Evolutionary conservation across 371 early-diverging fungal species (phyloP).

Genomic region (Syncephalastrum racemosum): DNA sequence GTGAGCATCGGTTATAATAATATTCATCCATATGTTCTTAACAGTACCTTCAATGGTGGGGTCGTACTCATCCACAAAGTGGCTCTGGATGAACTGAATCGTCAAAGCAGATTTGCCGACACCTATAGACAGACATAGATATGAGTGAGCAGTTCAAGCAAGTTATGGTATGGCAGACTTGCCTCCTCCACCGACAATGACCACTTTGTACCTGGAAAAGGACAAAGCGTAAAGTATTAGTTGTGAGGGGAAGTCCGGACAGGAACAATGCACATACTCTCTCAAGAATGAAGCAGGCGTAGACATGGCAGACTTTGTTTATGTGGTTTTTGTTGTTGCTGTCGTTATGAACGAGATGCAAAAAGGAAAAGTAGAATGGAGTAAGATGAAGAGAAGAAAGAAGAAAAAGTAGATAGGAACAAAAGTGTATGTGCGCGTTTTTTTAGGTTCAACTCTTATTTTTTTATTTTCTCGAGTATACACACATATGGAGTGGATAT

Average conservation of each 20-base stretch:
- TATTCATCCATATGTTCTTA: neutral
- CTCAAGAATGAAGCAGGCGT: slow-evolving; percentile 20
- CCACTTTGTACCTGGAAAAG: slow-evolving; percentile 61
- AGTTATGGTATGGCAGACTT: slow-evolving; percentile 29
- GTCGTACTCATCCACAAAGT: slow-evolving; percentile 92
- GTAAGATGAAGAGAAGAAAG: slow-evolving; percentile 4
- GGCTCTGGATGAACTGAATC: slow-evolving; percentile 88
- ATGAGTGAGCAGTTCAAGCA: slow-evolving; percentile 2
- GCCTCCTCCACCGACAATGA: slow-evolving; percentile 88
- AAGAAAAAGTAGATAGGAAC: neutral
- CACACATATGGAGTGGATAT: too few species aligned
- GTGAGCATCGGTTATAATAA: neutral
- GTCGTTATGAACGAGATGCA: neutral
- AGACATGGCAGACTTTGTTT: slow-evolving; percentile 11
- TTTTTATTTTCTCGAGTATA: too few species aligned
- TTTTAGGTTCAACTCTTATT: too few species aligned
- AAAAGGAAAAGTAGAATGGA: neutral
- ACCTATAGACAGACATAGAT: slow-evolving; percentile 32
- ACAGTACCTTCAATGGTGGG: slow-evolving; percentile 85
- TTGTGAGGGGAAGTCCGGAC: neutral
- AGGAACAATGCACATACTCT: slow-evolving; percentile 11
- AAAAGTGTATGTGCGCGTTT: too few species aligned
- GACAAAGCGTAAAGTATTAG: neutral
- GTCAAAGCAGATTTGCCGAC: slow-evolving; percentile 90
- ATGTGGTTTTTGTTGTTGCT: too few species aligned